Evolutionary conservation across 176 grass and related monocot species (phyloP).

Genomic region (Phoenix roebelenii): DNA sequence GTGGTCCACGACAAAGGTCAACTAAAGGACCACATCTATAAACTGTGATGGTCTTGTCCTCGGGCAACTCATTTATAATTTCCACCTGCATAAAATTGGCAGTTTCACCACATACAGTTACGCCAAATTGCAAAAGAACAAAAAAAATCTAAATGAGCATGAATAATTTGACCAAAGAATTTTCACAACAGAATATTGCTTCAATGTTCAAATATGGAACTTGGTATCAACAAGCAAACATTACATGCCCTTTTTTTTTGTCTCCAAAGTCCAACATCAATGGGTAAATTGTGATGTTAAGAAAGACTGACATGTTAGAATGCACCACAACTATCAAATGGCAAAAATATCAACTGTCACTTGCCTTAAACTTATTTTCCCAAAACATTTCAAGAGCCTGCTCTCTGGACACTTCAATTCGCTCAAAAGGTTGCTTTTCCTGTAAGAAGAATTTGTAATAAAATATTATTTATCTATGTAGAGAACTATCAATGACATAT

Average conservation of each 20-base stretch:
- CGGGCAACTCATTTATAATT: conserved; percentile 89
- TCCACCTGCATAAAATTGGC: conserved; percentile 59
- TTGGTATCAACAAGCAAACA: too few relatives aligned
- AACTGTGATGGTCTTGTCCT: conserved; percentile 98
- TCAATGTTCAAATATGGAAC: too few relatives aligned
- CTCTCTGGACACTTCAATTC: conserved; percentile 84
- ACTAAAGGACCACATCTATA: conserved; percentile 93
- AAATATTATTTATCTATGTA: not conserved
- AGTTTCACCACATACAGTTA: conserved; percentile 1
- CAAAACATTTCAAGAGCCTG: conserved; percentile 89
- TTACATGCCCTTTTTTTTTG: too few relatives aligned
- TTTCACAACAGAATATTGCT: too few relatives aligned
- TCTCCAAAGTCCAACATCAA: too few relatives aligned
- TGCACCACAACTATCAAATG: too few relatives aligned
- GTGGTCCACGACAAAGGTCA: conserved; percentile 95
- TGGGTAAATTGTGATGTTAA: too few relatives aligned
- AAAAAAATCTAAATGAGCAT: conserved; percentile 1
- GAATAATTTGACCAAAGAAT: too few relatives aligned
- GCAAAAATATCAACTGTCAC: not conserved
- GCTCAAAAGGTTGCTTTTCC: conserved; percentile 97
- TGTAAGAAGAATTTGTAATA: conserved; percentile 24
- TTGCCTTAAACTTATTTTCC: conserved; percentile 97
- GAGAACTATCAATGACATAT: too few relatives aligned
- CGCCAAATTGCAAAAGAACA: not conserved
- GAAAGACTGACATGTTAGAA: too few relatives aligned